Evolutionary conservation across 2,329 filamentous ascomycete genomes (phyloP), one percentile per base, ranked within the genome.

Genomic region (Hypoxylon sp.): DNA sequence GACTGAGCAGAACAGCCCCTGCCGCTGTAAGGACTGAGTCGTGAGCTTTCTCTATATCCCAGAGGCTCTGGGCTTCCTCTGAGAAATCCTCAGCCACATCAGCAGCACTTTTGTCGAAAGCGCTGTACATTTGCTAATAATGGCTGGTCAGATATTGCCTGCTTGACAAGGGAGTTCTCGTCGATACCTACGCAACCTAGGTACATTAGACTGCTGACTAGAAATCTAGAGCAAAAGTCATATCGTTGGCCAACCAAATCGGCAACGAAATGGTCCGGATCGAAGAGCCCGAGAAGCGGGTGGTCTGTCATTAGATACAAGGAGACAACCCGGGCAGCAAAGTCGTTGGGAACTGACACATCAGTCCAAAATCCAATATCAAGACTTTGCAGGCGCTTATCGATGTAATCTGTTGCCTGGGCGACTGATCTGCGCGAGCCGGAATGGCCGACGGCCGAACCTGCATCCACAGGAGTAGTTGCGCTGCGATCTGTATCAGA

Each of bases 231-330:
- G 31, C 71, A 75, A 37, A 66, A 67, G 0, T 57, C 51, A 2
- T 42, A 32, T 9, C 49, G 44, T 3, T 59, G 44, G 9, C 48
- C 38, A 2, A 69, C 49, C 2, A 75, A 55, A 42, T 73, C 67
- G 7, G 58, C 36, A 9, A 75, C 49, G 30, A 75, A 72, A 0
- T 72, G 51, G 13, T 61, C 12, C 0, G 72, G 52, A 17, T 72
- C 62, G 30, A 75, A 75, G 0, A 64, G 44, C 1, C 69, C 70
- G 8, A 75, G 51, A 1, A 75, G 59, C 0, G 72, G 71, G 40
- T 74, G 69, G 8, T 75, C 72, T 1, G 71, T 73, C 40, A 64
- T 57, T 4, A 73, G 50, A 30, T 74, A 73, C 1, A 69, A 47
- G 2, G 71, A 73, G n/a, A 74, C 69, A 15, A 62, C 56, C 7